Percentiles rank a stretch among this genome's conserved stretches.
phyloP scores from a whole-genome alignment of 164 flowering plant genomes.

The Tinospora cordifolia region DNA sequence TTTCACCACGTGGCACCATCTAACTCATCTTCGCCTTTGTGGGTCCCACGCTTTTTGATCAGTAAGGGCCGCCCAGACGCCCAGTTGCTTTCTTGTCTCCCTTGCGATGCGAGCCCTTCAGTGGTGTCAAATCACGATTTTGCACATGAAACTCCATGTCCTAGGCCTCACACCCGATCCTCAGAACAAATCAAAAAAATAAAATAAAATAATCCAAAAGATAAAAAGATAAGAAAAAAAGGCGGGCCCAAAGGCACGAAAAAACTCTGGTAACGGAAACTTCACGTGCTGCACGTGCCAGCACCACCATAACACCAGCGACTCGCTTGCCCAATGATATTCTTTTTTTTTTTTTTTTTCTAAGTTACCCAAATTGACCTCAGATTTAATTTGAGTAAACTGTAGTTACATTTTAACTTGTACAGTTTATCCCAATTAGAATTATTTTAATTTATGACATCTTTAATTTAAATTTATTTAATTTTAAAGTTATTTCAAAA shows the following conservation, averaged over 20 bases:
- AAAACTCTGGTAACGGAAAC: not conserved
- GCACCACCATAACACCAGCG: not conserved
- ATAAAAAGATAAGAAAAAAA: too few relatives aligned
- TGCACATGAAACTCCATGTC: not conserved
- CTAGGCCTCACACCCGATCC: not conserved
- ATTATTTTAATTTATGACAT: too few relatives aligned
- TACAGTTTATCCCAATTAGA: too few relatives aligned
- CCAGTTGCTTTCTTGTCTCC: not conserved
- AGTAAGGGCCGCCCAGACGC: not conserved
- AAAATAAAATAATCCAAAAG: too few relatives aligned
- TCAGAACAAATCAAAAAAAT: not conserved
- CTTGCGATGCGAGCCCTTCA: not conserved
- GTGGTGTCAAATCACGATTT: not conserved
- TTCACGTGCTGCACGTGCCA: slow-evolving; percentile 2
- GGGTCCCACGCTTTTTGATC: not conserved
- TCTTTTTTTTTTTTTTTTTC: too few relatives aligned
- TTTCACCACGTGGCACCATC: not conserved
- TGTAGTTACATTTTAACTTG: too few relatives aligned
- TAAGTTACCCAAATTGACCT: too few relatives aligned
- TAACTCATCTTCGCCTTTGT: not conserved
- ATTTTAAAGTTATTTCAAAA: too few relatives aligned
- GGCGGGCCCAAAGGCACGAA: not conserved
- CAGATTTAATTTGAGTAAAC: too few relatives aligned
- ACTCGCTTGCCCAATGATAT: not conserved
- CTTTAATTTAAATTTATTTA: too few relatives aligned